Evolutionary conservation across 2,329 filamentous ascomycete genomes (phyloP).

Genomic region (Penicillium nordicum): DNA sequence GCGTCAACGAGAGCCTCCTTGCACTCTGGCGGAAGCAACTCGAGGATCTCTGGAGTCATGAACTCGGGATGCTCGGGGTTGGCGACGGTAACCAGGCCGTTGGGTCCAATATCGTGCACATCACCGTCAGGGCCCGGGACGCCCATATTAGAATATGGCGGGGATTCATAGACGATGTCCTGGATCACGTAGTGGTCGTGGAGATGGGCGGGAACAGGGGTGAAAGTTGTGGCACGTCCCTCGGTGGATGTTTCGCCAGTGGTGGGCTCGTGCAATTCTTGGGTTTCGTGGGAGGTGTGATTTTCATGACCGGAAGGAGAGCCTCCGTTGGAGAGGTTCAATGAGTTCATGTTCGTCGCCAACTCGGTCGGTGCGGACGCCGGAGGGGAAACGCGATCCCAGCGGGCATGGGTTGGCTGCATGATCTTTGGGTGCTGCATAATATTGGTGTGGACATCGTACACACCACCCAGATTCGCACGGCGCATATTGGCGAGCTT

Average conservation of each 20-base stretch:
- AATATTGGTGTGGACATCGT: conserved; percentile 89
- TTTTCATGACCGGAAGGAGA: conserved; percentile 6
- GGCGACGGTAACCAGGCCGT: conserved; percentile 39
- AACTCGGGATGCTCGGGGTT: conserved; percentile 37
- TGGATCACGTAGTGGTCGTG: conserved; percentile 62
- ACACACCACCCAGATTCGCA: conserved; percentile 70
- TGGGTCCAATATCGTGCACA: conserved; percentile 40
- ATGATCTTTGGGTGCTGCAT: conserved; percentile 84
- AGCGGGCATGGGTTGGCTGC: conserved; percentile 83
- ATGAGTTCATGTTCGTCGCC: conserved; percentile 33
- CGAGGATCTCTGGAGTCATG: conserved; percentile 40
- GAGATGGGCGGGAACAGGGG: conserved; percentile 54
- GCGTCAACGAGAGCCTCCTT: conserved; percentile 69
- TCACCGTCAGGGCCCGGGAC: conserved; percentile 52
- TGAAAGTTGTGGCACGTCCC: conserved; percentile 44
- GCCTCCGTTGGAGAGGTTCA: conserved; percentile 33
- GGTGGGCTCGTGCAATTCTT: background rate
- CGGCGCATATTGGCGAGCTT: conserved; percentile 66
- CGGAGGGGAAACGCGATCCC: conserved; percentile 64
- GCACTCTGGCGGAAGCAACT: conserved; percentile 52
- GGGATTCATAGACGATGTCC: conserved; percentile 59
- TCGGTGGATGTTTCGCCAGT: conserved; percentile 6
- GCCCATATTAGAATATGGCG: conserved; percentile 56
- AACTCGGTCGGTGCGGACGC: conserved; percentile 28
- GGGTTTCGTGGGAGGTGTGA: conserved; percentile 5